phyloP scores from a whole-genome alignment of 345 rosid genomes.

The Cardiospermum halicacabum region DNA sequence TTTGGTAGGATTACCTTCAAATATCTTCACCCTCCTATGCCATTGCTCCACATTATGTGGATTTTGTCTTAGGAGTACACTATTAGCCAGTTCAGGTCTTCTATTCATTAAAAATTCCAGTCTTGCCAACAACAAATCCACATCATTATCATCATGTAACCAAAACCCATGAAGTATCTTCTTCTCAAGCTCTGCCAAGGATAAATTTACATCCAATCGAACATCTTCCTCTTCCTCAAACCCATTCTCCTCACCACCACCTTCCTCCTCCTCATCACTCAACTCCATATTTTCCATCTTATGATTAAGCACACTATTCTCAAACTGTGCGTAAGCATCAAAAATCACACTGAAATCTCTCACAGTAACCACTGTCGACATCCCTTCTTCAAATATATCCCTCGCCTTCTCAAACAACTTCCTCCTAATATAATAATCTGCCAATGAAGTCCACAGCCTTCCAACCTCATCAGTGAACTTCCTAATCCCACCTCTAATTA shows the following conservation, averaged over 20 bases:
- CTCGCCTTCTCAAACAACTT: conserved; percentile 81
- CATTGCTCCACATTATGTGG: conserved; percentile 99
- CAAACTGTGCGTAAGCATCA: conserved; percentile 78
- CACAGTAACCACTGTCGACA: conserved; percentile 88
- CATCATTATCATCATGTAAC: conserved; percentile 80
- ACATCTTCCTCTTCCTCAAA: conserved; percentile 59
- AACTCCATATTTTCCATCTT: conserved; percentile 66
- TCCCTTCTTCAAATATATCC: conserved; percentile 94
- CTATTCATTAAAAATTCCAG: conserved; percentile 74
- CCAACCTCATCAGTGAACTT: conserved; percentile 94
- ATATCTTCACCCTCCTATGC: conserved; percentile 90
- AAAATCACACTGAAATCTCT: conserved; percentile 92
- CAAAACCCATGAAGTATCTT: conserved; percentile 79
- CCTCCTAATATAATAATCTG: conserved; percentile 93
- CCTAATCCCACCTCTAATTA: conserved; percentile 93
- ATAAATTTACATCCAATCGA: conserved; percentile 50
- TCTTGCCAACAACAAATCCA: conserved; percentile 81
- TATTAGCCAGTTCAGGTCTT: conserved; percentile 87
- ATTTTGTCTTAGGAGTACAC: conserved; percentile 89
- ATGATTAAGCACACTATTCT: conserved; percentile 68
- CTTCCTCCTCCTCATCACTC: conserved; percentile 64
- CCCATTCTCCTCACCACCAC: conserved; percentile 39
- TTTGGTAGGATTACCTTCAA: conserved; percentile 81
- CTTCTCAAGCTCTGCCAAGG: conserved; percentile 61
- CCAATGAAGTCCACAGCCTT: conserved; percentile 89